Conservation (phyloP, 2,329 filamentous ascomycete species). For the Trichoderma atrobrunneum region DNA sequence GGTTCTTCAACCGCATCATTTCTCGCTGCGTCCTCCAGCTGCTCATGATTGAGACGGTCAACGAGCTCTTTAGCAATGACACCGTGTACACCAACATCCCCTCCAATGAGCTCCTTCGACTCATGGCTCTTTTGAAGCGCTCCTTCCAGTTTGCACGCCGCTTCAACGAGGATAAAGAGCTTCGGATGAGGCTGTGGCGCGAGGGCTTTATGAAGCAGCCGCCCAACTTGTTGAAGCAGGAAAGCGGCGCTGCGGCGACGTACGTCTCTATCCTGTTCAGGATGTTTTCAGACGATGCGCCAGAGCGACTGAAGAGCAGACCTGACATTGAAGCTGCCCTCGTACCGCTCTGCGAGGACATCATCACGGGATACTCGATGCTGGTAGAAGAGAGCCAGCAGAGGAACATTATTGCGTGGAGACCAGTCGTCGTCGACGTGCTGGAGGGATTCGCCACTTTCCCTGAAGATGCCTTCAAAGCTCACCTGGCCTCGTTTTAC, state of each 20-base stretch:
- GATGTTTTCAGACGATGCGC: conserved; percentile 90
- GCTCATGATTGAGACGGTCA: conserved; percentile 99
- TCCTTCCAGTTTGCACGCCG: conserved; percentile 94
- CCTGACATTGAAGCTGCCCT: conserved; percentile 85
- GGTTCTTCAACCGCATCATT: conserved; percentile 99
- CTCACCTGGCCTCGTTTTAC: conserved; percentile 80
- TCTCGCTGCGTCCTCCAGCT: conserved; percentile 96
- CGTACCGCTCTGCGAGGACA: conserved; percentile 92
- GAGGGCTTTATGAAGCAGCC: conserved; percentile 99
- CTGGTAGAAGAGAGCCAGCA: conserved; percentile 97
- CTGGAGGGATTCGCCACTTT: conserved; percentile 89
- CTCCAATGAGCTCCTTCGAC: conserved; percentile 78
- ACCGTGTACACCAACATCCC: conserved; percentile 92
- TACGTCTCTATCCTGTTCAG: conserved; percentile 95
- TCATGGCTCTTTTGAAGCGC: conserved; percentile 94
- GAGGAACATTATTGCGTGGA: conserved; percentile 94
- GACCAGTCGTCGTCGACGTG: conserved; percentile 94
- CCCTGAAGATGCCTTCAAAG: conserved; percentile 73
- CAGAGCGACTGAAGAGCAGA: conserved; percentile 76
- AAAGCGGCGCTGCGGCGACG: conserved; percentile 86
- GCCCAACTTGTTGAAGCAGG: conserved; percentile 95
- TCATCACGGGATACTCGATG: conserved; percentile 77
- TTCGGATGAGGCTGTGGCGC: conserved; percentile 89
- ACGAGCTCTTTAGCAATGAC: conserved; percentile 97
- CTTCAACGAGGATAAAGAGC: conserved; percentile 96